Conservation (phyloP, 1,284 basidiomycete species). For the Microbotryum violaceum region DNA sequence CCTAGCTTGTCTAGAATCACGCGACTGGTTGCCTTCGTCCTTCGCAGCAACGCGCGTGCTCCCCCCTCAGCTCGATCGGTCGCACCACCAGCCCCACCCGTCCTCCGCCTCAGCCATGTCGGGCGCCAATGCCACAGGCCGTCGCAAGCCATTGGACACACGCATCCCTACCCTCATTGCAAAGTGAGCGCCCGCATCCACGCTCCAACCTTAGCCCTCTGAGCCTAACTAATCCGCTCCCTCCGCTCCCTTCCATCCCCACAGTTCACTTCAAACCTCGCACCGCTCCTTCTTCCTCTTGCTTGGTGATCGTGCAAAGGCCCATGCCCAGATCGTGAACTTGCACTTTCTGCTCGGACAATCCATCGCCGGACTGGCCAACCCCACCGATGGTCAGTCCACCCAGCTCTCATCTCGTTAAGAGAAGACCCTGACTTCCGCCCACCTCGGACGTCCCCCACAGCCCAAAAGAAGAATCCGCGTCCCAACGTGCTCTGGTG, state of each 20-base stretch:
- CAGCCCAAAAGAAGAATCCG: constrained; percentile 47
- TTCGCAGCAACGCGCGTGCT: no score
- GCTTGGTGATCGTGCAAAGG: constrained; percentile 88
- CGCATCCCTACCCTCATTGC: constrained; percentile 26
- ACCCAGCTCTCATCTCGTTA: neutral
- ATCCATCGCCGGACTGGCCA: constrained; percentile 46
- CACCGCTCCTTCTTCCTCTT: constrained; percentile 95
- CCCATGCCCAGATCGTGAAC: constrained; percentile 84
- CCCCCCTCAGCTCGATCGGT: no score
- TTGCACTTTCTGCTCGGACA: constrained; percentile 90
- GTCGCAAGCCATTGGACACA: constrained; percentile 27
- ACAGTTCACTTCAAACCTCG: constrained; percentile 53
- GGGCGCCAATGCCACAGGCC: constrained; percentile 15
- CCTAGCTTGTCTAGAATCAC: no score
- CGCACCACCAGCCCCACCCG: neutral
- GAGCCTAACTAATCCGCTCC: neutral
- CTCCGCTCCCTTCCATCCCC: neutral
- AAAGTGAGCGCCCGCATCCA: constrained; percentile 4
- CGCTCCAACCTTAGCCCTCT: neutral
- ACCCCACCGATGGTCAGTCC: constrained; percentile 29
- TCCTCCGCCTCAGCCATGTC: constrained; percentile 5
- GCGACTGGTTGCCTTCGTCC: no score
- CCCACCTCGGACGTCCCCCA: neutral
- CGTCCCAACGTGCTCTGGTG: constrained; percentile 91
- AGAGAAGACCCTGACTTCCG: neutral